Percentiles rank a stretch among this genome's conserved stretches.
These are phyloP conservation scores for Paramecium biaurelia DNA, from an alignment of 73 alveolate species.

Conservation along the genomic window DNA sequence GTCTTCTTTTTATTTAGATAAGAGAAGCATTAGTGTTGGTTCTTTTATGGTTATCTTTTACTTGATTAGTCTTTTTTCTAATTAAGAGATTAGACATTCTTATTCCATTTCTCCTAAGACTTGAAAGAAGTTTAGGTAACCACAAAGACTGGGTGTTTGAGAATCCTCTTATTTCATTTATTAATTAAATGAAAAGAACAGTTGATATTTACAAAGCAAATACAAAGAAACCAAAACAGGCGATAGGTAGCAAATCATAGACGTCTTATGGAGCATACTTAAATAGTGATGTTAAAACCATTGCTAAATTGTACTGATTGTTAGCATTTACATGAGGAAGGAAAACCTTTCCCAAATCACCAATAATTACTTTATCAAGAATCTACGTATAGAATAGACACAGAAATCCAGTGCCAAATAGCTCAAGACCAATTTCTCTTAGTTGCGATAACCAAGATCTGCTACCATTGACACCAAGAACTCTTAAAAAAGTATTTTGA, in stretches of 20 bases:
- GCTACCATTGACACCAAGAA: background rate
- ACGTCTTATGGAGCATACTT: background rate
- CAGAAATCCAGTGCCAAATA: slow-evolving; percentile 5
- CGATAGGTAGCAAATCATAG: background rate
- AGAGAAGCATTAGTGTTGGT: background rate
- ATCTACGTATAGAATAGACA: background rate
- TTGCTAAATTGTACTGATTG: slow-evolving; percentile 31
- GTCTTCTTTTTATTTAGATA: background rate
- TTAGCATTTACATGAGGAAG: background rate
- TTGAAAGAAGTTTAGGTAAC: background rate
- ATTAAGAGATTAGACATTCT: background rate
- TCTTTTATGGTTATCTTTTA: background rate
- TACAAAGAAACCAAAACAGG: background rate
- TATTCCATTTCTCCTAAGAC: background rate
- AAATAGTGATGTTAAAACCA: background rate
- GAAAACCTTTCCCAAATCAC: slow-evolving; percentile 3
- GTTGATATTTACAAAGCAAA: slow-evolving; percentile 28
- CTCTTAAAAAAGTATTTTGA: background rate
- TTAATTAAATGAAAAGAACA: slow-evolving; percentile 25
- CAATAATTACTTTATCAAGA: slow-evolving; percentile 1
- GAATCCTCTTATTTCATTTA: background rate
- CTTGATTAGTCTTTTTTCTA: background rate
- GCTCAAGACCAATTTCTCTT: background rate
- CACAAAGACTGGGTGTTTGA: background rate
- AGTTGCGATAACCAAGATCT: background rate